Conservation (phyloP, 2,329 filamentous ascomycete species). For the Aspergillus sp. region DNA sequence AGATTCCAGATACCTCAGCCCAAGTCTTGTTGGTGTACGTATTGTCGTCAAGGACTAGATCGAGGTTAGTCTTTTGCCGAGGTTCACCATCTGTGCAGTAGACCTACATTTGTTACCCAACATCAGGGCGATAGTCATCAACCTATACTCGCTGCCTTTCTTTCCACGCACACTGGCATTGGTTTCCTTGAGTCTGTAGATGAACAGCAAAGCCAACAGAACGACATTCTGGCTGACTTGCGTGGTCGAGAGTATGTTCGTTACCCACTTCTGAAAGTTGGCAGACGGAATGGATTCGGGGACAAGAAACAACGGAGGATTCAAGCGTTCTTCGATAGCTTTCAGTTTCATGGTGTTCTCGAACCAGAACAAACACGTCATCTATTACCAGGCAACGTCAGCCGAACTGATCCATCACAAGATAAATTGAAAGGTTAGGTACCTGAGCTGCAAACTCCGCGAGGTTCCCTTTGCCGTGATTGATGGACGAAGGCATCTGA, state of each 20-base stretch:
- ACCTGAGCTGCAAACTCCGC: conserved; percentile 83
- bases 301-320: conserved; percentile 56
- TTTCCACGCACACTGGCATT: conserved; percentile 89
- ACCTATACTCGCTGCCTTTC: conserved; percentile 85
- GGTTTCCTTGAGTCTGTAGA: conserved; percentile 86
- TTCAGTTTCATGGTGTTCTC: conserved; percentile 79
- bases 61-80: conserved; percentile 20
- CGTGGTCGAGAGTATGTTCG: conserved; percentile 84
- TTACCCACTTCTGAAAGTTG: conserved; percentile 91
- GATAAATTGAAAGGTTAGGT: conserved; percentile 10
- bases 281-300: conserved; percentile 71
- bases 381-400: conserved; percentile 49
- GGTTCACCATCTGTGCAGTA: background rate
- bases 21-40: conserved; percentile 99
- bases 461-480: conserved; percentile 69
- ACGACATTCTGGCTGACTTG: conserved; percentile 97
- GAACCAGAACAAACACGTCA: conserved; percentile 98
- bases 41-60: conserved; percentile 85
- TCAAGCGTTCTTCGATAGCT: conserved; percentile 61
- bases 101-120: conserved; percentile 85
- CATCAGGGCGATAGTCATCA: conserved; percentile 95
- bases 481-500: conserved; percentile 73
- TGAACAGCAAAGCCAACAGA: conserved; percentile 82
- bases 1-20: conserved; percentile 94
- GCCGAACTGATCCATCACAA: background rate